Percentiles rank a stretch among this genome's conserved stretches.
phyloP scores from a whole-genome alignment of 306 rosid species.

The Luffa aegyptiaca region DNA sequence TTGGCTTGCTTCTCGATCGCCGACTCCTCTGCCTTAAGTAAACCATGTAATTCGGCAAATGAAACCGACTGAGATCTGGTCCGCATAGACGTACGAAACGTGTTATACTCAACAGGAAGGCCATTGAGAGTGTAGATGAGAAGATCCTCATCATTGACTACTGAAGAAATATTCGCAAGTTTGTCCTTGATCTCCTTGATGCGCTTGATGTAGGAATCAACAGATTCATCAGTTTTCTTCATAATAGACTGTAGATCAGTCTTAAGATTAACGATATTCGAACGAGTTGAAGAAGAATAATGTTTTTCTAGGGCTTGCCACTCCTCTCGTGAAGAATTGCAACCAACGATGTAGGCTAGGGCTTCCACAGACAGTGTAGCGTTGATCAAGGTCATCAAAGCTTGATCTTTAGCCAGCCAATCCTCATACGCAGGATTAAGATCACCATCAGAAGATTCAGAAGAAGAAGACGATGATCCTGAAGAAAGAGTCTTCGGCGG shows the following conservation, averaged over 20 bases:
- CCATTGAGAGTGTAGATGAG: neutral
- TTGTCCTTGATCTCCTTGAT: too few relatives aligned
- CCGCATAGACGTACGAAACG: neutral
- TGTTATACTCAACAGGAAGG: neutral
- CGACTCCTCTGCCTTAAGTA: too few relatives aligned
- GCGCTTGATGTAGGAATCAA: too few relatives aligned
- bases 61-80: neutral
- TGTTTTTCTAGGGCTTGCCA: neutral
- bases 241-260: neutral
- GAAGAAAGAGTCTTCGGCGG: too few relatives aligned
- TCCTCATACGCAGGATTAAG: too few relatives aligned
- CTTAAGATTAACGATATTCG: neutral
- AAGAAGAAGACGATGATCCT: too few relatives aligned
- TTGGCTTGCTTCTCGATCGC: too few relatives aligned
- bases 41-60: too few relatives aligned
- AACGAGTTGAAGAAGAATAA: neutral
- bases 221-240: neutral
- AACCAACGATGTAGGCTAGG: neutral
- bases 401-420: too few relatives aligned
- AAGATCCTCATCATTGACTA: neutral
- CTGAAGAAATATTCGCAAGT: neutral
- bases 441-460: too few relatives aligned
- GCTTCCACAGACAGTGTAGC: neutral
- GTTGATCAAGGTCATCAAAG: neutral
- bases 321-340: neutral